Evolutionary conservation across 495 filamentous ascomycete species (phyloP).

Genomic region (Paragyromitra xinjiangensis): DNA sequence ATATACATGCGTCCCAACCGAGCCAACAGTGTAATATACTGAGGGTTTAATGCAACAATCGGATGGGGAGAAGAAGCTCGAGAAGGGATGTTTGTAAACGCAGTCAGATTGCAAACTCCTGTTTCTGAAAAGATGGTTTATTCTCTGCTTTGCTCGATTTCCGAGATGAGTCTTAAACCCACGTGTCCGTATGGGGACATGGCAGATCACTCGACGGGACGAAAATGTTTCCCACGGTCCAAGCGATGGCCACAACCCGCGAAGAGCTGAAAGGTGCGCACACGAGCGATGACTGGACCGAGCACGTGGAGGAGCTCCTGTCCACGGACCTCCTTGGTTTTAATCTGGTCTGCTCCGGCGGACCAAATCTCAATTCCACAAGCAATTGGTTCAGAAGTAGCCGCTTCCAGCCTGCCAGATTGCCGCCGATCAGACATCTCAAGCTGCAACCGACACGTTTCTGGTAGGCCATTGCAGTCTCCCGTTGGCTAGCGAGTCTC

Average conservation of each 20-base stretch:
- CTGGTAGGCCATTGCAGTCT: constrained; percentile 27
- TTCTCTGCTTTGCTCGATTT: neutral
- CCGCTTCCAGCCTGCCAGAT: constrained; percentile 43
- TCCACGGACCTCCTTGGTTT: constrained; percentile 21
- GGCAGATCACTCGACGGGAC: constrained; percentile 9
- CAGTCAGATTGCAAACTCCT: neutral
- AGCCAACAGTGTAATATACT: neutral
- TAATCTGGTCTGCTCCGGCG: constrained; percentile 7
- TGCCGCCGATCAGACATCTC: constrained; percentile 46
- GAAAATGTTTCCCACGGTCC: neutral
- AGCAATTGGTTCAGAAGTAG: constrained; percentile 17
- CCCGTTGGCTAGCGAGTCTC: constrained; percentile 23
- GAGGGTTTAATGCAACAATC: constrained; percentile 4
- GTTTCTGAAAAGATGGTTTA: neutral
- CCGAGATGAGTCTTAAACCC: neutral
- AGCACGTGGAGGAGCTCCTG: constrained; percentile 12
- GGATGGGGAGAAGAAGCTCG: neutral
- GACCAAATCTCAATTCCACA: constrained; percentile 23
- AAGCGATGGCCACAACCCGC: too few species aligned
- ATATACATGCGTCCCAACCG: neutral
- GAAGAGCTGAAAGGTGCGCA: neutral
- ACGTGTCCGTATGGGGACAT: neutral
- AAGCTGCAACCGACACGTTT: constrained; percentile 30
- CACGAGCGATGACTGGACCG: neutral
- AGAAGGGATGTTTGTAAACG: neutral